A percentile compares a stretch with the other conserved stretches of the same genome.
Conservation (phyloP, 2,329 filamentous ascomycete genomes). For the Akanthomyces uredinophilus region DNA sequence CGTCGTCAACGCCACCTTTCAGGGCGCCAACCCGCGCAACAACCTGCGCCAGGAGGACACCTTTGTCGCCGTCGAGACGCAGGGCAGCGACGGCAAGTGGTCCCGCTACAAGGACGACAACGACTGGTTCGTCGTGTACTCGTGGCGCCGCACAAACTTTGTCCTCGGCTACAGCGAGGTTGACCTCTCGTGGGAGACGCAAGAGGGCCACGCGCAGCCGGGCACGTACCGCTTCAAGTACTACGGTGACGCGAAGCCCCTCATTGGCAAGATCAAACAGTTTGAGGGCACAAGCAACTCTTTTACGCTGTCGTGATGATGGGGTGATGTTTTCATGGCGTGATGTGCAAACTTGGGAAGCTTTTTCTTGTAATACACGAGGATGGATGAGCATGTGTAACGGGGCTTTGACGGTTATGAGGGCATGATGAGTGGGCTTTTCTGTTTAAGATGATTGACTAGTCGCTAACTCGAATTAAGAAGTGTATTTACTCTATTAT, state of each 20-base stretch:
- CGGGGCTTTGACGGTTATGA: too few relatives aligned
- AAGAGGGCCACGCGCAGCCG: slow-evolving; percentile 37
- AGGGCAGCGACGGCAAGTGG: slow-evolving; percentile 50
- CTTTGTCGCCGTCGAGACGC: slow-evolving; percentile 69
- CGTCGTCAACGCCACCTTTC: slow-evolving; percentile 62
- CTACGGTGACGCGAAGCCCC: slow-evolving; percentile 73
- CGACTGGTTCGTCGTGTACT: slow-evolving; percentile 80
- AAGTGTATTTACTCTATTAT: too few relatives aligned
- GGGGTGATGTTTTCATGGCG: not conserved
- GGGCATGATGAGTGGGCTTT: too few relatives aligned
- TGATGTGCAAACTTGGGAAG: not conserved
- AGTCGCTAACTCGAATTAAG: too few relatives aligned
- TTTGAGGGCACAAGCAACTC: slow-evolving; percentile 64
- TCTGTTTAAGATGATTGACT: too few relatives aligned
- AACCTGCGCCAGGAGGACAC: slow-evolving; percentile 75
- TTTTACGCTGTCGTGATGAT: slow-evolving; percentile 33
- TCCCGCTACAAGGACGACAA: slow-evolving; percentile 61
- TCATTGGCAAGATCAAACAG: slow-evolving; percentile 53
- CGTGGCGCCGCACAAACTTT: slow-evolving; percentile 69
- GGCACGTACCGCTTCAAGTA: slow-evolving; percentile 79
- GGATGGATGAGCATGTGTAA: not conserved
- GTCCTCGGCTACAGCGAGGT: slow-evolving; percentile 73
- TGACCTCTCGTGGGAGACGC: slow-evolving; percentile 68
- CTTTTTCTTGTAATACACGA: not conserved
- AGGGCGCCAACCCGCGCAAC: slow-evolving; percentile 86